Percentiles rank a stretch among this genome's conserved stretches.
Evolutionary conservation across 1,284 basidiomycete species (phyloP).

Genomic region (Heterobasidion irregulare): DNA sequence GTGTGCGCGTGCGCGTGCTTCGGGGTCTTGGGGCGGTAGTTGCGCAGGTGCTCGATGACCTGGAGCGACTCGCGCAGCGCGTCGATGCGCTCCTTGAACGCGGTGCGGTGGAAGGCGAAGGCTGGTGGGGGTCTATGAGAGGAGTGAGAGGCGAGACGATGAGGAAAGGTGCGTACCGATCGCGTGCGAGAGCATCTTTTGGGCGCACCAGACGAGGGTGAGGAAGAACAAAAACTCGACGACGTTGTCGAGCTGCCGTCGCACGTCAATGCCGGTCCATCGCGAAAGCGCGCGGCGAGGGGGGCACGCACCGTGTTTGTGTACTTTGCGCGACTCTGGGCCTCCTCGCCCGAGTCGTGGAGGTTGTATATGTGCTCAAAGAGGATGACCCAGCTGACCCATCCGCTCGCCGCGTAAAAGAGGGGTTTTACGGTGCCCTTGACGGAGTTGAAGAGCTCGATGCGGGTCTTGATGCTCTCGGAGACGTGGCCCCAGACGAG

Average conservation of each 20-base stretch:
- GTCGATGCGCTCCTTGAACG: conserved; percentile 67
- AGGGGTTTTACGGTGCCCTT: conserved; percentile 63
- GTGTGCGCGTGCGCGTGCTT: conserved; percentile 16
- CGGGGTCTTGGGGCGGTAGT: conserved; percentile 52
- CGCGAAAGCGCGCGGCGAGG: conserved; percentile 10
- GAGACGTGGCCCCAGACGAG: conserved; percentile 68
- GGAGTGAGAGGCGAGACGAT: not conserved
- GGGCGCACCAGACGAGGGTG: conserved; percentile 46
- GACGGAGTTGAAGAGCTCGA: conserved; percentile 62
- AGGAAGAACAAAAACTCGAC: conserved; percentile 69
- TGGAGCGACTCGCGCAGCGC: conserved; percentile 44
- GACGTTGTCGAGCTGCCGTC: conserved; percentile 38
- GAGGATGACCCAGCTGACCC: conserved; percentile 65
- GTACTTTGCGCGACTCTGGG: conserved; percentile 43
- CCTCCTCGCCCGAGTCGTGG: conserved; percentile 33
- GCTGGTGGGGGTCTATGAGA: conserved; percentile 23
- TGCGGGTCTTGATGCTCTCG: conserved; percentile 51
- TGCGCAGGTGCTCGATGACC: conserved; percentile 62
- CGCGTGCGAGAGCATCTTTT: conserved; percentile 59
- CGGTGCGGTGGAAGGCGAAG: conserved; percentile 68
- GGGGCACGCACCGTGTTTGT: conserved; percentile 33
- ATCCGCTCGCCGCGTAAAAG: conserved; percentile 56
- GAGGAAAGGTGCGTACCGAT: conserved; percentile 28
- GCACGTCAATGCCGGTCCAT: not conserved
- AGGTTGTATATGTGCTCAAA: conserved; percentile 55